Evolutionary conservation across 176 grass and related monocot species (phyloP), one percentile per base, ranked within the genome.

Genomic region (Chloris gayana): DNA sequence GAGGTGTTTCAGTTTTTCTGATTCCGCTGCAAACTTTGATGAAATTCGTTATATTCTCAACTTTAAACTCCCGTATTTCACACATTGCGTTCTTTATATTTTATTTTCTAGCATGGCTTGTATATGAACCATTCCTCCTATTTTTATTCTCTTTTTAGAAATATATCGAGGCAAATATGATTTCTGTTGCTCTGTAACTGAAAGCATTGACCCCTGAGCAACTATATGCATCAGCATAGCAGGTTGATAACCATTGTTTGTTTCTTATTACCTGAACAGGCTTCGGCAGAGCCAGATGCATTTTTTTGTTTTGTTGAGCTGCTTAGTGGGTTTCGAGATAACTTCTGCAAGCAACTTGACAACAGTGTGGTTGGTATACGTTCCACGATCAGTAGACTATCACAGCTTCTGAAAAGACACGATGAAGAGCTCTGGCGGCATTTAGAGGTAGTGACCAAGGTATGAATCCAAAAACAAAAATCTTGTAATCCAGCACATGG

Each of bases 341-440:
- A 93, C 72, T 99, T 99, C 71, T 99, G 92, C 88, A 99, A 93
- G 67, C 96, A 99, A 76, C 92, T 95, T 82, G 96, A 99, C 82
- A 95, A 95, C 56, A 95, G 90, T 34, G 78, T 95, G 50, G 96
- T 99, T 14, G 96, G 96, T 60, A 99, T 95, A 79, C 90, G 92
- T 67, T 93, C 90, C 25, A 95, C 88, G 78, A 99, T 99, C 58
- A 77, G 75, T 49, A 95, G 81, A 91, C 76, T 95, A 46, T 95
- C 92, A 15, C 92, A 99, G 31, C 88, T 99, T 85, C 77, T 99
- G 49, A 95, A 87, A 90, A 95, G 87, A 25, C 92, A 99, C 25
- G 96, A 99, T n/a, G 92, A 95, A 81, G 96, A 99, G 82, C 96
- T 99, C 59, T 95, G 96, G 96, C 86, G 96, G 59, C 96, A 99